Evolutionary conservation across 768 basidiomycete genomes (phyloP).

Genomic region (Naematelia aurantialba): DNA sequence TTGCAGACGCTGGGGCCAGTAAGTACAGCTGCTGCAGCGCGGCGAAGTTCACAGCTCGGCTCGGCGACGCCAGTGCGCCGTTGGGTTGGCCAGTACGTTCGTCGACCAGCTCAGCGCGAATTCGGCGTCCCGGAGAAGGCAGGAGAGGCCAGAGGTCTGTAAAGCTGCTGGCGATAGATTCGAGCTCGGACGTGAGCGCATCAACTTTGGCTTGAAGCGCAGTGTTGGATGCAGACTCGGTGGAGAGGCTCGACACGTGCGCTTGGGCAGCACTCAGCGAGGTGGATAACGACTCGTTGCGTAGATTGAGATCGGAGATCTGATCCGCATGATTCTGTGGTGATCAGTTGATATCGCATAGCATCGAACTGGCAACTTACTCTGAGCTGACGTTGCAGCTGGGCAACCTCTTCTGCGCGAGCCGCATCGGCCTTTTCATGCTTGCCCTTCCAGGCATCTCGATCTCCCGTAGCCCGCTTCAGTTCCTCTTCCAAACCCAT

Average conservation of each 20-base stretch:
- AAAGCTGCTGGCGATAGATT: constrained; percentile 61
- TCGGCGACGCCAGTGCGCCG: constrained; percentile 51
- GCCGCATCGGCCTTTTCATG: constrained; percentile 30
- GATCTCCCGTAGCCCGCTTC: constrained; percentile 35
- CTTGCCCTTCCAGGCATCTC: constrained; percentile 38
- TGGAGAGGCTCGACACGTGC: constrained; percentile 18
- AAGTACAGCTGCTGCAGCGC: constrained; percentile 79
- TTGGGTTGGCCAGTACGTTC: constrained; percentile 42
- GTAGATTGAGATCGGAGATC: constrained; percentile 35
- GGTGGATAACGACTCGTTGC: constrained; percentile 42
- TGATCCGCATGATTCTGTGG: constrained; percentile 33
- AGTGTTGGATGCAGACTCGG: constrained; percentile 20
- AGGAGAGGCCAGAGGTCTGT: constrained; percentile 74
- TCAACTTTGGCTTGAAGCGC: constrained; percentile 32
- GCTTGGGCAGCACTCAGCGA: constrained; percentile 40
- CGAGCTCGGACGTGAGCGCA: constrained; percentile 54
- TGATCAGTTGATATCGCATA: not conserved
- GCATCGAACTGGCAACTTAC: constrained; percentile 20
- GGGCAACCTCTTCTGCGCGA: constrained; percentile 12
- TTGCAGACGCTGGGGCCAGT: constrained; percentile 12
- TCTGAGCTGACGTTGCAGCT: constrained; percentile 24
- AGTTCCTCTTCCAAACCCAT: constrained; percentile 49
- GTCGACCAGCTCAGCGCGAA: constrained; percentile 53
- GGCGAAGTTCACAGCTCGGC: constrained; percentile 74
- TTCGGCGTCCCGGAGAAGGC: constrained; percentile 79